Conservation (phyloP, 345 rosid species). For the Acer saccharum region DNA sequence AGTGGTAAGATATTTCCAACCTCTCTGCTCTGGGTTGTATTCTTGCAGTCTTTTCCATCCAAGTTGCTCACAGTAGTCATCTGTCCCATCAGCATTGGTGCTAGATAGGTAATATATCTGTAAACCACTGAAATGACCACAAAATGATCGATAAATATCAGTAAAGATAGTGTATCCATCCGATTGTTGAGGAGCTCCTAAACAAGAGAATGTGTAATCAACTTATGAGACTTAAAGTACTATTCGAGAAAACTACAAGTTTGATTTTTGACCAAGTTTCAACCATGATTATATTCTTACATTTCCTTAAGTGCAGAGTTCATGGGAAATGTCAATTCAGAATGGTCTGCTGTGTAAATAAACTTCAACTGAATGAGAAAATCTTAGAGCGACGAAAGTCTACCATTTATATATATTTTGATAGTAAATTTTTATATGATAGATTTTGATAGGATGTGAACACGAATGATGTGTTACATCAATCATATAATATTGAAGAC, state of each 20-base stretch:
- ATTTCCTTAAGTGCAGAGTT: neutral
- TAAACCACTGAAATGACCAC: constrained; percentile 53
- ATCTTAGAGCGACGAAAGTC: neutral
- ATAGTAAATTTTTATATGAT: neutral
- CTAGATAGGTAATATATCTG: constrained; percentile 77
- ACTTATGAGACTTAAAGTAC: neutral
- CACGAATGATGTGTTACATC: neutral
- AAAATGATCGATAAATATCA: constrained; percentile 8
- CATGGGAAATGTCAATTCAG: neutral
- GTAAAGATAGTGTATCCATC: neutral
- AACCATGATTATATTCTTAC: neutral
- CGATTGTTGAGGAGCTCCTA: neutral
- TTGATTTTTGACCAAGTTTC: neutral
- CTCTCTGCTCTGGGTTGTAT: constrained; percentile 69
- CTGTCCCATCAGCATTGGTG: constrained; percentile 60
- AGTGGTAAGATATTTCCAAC: constrained; percentile 77
- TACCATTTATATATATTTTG: neutral
- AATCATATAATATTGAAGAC: neutral
- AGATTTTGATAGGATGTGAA: neutral
- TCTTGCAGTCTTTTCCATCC: constrained; percentile 79
- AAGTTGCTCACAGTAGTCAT: constrained; percentile 67
- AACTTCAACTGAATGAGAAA: neutral
- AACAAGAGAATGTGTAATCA: neutral
- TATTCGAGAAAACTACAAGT: neutral
- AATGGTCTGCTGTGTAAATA: neutral